Conservation (phyloP, 495 filamentous ascomycete species). For the Tuber microsphaerosporum region DNA sequence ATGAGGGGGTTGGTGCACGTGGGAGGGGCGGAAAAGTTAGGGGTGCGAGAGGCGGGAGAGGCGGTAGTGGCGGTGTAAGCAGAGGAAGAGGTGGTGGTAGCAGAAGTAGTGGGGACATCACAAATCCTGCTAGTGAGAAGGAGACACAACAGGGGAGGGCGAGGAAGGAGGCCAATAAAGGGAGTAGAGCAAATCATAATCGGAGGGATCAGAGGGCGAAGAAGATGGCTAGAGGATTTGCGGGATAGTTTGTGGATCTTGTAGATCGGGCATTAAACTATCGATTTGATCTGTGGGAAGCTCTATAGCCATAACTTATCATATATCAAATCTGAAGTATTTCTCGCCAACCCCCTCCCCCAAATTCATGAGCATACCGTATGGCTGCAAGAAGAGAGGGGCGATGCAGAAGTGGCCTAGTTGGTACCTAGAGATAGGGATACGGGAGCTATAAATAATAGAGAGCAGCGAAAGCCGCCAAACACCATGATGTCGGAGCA, state of each 20-base stretch:
- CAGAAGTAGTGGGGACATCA: constrained; percentile 47
- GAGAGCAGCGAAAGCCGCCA: neutral
- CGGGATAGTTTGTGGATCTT: neutral
- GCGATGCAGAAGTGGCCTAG: neutral
- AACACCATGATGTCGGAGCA: neutral
- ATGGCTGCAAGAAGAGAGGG: neutral
- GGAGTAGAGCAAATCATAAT: constrained; percentile 57
- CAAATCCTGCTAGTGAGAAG: constrained; percentile 51
- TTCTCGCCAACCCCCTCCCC: neutral
- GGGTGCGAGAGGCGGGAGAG: constrained; percentile 11
- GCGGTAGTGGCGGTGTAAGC: constrained; percentile 45
- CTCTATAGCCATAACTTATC: neutral
- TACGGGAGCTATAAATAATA: neutral
- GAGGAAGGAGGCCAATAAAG: constrained; percentile 61
- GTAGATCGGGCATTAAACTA: neutral
- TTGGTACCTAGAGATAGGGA: neutral
- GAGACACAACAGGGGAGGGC: constrained; percentile 54
- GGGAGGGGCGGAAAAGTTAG: constrained; percentile 35
- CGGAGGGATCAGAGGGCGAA: constrained; percentile 65
- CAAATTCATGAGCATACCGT: neutral
- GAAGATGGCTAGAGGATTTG: constrained; percentile 53
- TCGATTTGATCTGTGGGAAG: neutral
- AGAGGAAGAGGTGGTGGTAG: constrained; percentile 51
- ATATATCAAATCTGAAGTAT: neutral
- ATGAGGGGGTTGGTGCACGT: constrained; percentile 45